A percentile compares a stretch with the other conserved stretches of the same genome.
Evolutionary conservation across 257 asterid genomes (phyloP).

Genomic region (Parsonsia alboflavescens): DNA sequence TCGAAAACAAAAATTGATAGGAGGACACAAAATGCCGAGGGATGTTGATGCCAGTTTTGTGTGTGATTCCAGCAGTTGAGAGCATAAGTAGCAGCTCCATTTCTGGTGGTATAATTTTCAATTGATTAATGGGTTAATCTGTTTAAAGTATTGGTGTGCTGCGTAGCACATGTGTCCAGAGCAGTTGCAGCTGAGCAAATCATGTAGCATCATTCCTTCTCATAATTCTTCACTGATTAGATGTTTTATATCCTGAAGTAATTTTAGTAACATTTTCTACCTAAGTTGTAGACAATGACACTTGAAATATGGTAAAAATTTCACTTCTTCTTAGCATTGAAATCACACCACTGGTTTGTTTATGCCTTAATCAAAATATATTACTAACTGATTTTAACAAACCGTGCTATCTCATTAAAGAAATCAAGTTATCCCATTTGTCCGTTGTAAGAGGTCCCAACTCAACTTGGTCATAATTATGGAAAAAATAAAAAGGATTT

Average conservation of each 20-base stretch:
- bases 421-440: conserved; percentile 21
- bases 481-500: conserved; percentile 11
- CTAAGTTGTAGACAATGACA: too few species aligned
- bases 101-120: background rate
- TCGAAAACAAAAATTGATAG: too few species aligned
- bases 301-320: too few species aligned
- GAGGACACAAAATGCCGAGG: background rate
- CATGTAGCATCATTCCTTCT: background rate
- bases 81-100: background rate
- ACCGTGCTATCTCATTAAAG: background rate
- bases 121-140: background rate
- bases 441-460: background rate
- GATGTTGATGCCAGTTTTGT: background rate
- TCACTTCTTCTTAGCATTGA: too few species aligned
- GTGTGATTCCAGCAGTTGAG: too few species aligned
- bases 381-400: too few species aligned
- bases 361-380: too few species aligned
- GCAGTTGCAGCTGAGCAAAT: background rate
- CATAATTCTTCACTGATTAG: background rate
- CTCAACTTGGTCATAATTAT: background rate
- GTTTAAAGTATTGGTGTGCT: too few species aligned
- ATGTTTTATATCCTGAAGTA: too few species aligned
- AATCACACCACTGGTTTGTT: too few species aligned
- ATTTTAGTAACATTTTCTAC: too few species aligned
- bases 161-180: background rate